phyloP scores from a whole-genome alignment of 2,329 filamentous ascomycete species.

The Trichoderma sp. region DNA sequence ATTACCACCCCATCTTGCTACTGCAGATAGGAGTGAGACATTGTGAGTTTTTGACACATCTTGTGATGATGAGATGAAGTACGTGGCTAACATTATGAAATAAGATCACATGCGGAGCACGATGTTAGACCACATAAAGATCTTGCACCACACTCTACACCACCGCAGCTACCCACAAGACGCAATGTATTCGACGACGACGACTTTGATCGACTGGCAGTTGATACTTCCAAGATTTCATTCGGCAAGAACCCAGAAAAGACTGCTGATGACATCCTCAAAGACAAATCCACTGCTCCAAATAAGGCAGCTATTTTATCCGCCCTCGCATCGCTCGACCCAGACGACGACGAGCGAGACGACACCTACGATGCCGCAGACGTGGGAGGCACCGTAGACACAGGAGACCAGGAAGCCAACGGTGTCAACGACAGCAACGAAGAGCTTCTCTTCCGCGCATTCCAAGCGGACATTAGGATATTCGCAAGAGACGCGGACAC shows the following conservation, averaged over 20 bases:
- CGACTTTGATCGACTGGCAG: conserved; percentile 70
- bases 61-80: neutral
- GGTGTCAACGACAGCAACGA: conserved; percentile 60
- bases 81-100: conserved; percentile 28
- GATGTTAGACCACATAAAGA: conserved; percentile 35
- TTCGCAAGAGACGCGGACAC: conserved; percentile 75
- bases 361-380: conserved; percentile 95
- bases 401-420: conserved; percentile 58
- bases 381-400: conserved; percentile 84
- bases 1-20: conserved; percentile 67
- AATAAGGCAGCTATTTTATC: conserved; percentile 86
- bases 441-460: conserved; percentile 71
- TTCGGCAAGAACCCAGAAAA: conserved; percentile 70
- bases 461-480: conserved; percentile 61
- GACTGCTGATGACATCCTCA: conserved; percentile 72
- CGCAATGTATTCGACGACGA: conserved; percentile 80
- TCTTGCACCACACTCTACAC: conserved; percentile 62
- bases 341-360: conserved; percentile 93
- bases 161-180: conserved; percentile 57
- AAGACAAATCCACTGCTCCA: conserved; percentile 63
- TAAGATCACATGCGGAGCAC: conserved; percentile 34
- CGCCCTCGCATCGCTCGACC: conserved; percentile 85
- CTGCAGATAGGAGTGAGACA: conserved; percentile 64
- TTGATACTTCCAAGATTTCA: conserved; percentile 69
- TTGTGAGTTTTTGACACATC: conserved; percentile 45